Base-by-base conservation (phyloP, 495 filamentous ascomycete genomes). In the Talaromyces stipitatus region DNA sequence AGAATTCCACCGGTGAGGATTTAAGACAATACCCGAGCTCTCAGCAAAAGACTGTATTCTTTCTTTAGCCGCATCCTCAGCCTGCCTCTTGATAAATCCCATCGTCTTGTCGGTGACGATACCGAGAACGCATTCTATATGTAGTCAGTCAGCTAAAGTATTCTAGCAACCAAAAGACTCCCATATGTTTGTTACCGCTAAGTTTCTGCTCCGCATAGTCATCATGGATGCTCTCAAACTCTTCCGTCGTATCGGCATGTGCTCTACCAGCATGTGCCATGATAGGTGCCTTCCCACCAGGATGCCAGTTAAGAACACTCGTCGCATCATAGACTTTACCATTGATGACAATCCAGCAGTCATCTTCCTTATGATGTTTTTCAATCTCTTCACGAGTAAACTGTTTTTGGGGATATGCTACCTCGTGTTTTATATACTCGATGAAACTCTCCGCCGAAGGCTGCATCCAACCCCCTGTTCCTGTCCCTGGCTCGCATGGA, bases 321-420 rank as follows among this genome's bases (percentile, higher is more conserved):
- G 86, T 75, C 38, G 92, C 81, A 67, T 96, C 90, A 70, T 95
- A 96, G n/a, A 96, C 90, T 32, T 80, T 82, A 43, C 88, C 91
- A 58, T 82, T 82, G 58, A 91, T 81, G 62, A 88, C 87, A 57
- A 95, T 90, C 81, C 83, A 95, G 66, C 84, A 92, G 63, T 94
- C 87, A 51, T 83, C 76, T 6, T 74, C 73, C 12, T 82, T 87
- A 62, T 80, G 72, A 62, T 95, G 91, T 26, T 68, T 79, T 16
- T 62, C 58, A 30, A 96, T 83, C 64, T 96, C 85, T 46, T 73
- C 47, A 4, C 65, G 55, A 4, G 62, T 69, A 55, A 68, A 73
- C 48, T 70, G 61, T 36, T 68, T 72, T 26, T 60, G 23, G 3
- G 69, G 67, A 5, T 59, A 50, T 7, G 59, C 52, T 7, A 59